phyloP scores from a whole-genome alignment of 169 alveolate species.

The Plasmodium gallinaceum region DNA sequence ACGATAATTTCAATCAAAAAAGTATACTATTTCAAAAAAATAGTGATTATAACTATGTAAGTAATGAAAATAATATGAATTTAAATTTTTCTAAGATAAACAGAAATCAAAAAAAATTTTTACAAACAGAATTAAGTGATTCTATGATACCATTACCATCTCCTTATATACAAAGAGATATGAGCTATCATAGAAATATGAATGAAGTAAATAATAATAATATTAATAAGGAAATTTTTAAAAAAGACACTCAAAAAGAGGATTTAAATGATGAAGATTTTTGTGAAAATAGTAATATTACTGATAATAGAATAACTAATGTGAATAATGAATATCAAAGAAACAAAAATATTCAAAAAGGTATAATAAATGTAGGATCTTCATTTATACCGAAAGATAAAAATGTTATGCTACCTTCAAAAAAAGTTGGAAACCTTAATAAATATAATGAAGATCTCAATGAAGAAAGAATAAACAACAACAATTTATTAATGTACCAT shows the following conservation, averaged over 20 bases:
- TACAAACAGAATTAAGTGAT: conserved; percentile 6
- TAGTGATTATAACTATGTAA: background rate
- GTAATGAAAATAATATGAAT: conserved; percentile 21
- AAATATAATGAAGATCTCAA: conserved; percentile 20
- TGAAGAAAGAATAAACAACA: background rate
- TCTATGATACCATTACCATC: background rate
- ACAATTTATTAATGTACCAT: background rate
- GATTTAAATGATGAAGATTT: conserved; percentile 10
- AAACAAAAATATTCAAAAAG: conserved; percentile 19
- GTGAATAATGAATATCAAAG: conserved; percentile 1
- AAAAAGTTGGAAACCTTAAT: background rate
- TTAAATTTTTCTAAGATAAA: conserved; percentile 20
- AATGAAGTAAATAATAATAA: background rate
- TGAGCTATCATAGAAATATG: background rate
- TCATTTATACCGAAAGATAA: conserved; percentile 1
- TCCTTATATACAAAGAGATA: conserved; percentile 33
- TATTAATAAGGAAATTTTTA: conserved; percentile 16
- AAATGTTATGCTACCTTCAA: background rate
- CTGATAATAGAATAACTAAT: conserved; percentile 1
- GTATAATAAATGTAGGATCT: background rate
- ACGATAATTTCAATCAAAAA: conserved; percentile 6
- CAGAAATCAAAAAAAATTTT: conserved; percentile 8
- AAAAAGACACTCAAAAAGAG: conserved; percentile 1
- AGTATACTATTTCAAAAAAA: background rate
- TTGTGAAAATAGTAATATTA: conserved; percentile 10